Evolutionary conservation across 2,329 filamentous ascomycete species (phyloP), one percentile per base, ranked within the genome.

Genomic region (Aaosphaeria pasadenensis): DNA sequence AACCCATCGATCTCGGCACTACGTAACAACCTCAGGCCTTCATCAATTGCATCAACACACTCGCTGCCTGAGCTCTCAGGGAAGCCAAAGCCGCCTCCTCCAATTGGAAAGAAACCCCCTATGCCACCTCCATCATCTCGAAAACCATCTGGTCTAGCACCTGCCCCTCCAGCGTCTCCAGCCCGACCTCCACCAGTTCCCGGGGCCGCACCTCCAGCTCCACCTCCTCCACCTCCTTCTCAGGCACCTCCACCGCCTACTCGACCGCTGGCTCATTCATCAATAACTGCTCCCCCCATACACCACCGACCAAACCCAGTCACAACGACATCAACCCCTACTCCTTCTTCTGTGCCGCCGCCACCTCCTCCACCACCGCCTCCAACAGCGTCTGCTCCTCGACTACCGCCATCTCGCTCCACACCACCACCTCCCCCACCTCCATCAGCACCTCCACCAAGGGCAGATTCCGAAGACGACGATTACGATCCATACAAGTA

Each of bases 41-140:
- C 77, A 5, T 86, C 86, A 11, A 78, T 83, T 17, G 74, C 77
- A 28, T 85, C 84, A 33, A 74, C 79, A 57, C 74, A 78, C 51
- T 82, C 82, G 4, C 72, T 74, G 47, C 83, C 82, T 32, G 74
- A 78, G 38, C 60, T 71, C n/a, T 68, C 71, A 33, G 69, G 71
- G 33, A 80, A 81, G 57, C 86, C 85, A 6, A 78, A 76, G 47
- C 89, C 89, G 33, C 90, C 90, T 30, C 88, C 88, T 9, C 87
- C 86, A 5, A 79, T 89, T 58, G 87, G 87, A 50, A 91, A 90
- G 76, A 91, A 91, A 60, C 77, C 78, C 38, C 81, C 81, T 5
- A 79, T 82, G 17, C 81, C 81, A 39, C 81, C 82, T 39, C 75
- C 79, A 7, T 65, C 75, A 24, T 74, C 75, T 38, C 75, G 83